Evolutionary conservation across 1,284 basidiomycete genomes (phyloP), one percentile per base, ranked within the genome.

Genomic region (Moniliella sp.): DNA sequence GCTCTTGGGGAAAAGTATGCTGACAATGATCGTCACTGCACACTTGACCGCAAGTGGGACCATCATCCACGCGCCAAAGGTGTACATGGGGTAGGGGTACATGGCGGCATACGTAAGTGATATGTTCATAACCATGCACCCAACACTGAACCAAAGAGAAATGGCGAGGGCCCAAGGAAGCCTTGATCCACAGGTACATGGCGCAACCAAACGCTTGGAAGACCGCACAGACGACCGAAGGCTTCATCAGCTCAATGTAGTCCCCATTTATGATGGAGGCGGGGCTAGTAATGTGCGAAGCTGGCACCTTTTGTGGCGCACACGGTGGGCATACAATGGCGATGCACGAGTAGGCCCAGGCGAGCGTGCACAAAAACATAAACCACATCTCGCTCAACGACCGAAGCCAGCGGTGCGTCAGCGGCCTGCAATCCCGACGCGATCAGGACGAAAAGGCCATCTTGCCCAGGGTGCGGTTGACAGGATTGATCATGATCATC

Each of bases 321-420:
- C 66, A 4, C 75, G n/a, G 46, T 69, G 62, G 0, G 76, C 71
- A 8, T 45, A 68, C 69, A 12, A 76, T 71, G 4, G 69, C 78
- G 3, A 80, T 60, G 48, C 69, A 73, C 13, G 64, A 62, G 74
- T 75, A 80, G 12, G 69, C 75, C 75, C 75, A 80, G 14, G 67
- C 65, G n/a, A n/a, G n/a, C 4, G 63, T 16, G 5, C 62, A 47
- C 0, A 68, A 67, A 19, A 73, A 69, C 1, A 67, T 28, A 70
- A n/a, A 71, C 62, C 10, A 71, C 38, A 45, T 79, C 76, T 4
- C 75, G 70, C 48, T 80, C 76, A 13, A 78, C 50, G 2, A 76
- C 71, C 2, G 68, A 65, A 8, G 75, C 64, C 38, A 78, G 73
- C 0, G 76, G 74, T 30, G 74, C 73, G 25, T 57, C 64, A 0